Evolutionary conservation across 495 filamentous ascomycete genomes (phyloP).

Genomic region (Penicillium crystallinum): DNA sequence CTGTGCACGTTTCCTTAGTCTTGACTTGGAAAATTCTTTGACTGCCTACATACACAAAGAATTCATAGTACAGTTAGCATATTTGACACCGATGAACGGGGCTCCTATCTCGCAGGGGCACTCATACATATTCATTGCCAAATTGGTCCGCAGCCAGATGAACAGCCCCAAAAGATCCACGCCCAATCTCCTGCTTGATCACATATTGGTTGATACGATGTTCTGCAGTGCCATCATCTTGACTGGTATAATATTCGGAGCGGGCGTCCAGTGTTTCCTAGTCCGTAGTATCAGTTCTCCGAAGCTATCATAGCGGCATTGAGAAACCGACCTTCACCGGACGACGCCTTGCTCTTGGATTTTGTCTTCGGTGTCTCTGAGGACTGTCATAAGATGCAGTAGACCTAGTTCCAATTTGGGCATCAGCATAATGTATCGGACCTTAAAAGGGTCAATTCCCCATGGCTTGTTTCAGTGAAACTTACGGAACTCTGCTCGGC

Average conservation of each 20-base stretch:
- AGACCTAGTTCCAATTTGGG: conserved; percentile 30
- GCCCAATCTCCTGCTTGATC: conserved; percentile 92
- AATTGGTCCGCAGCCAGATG: conserved; percentile 88
- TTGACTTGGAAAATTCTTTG: conserved; percentile 95
- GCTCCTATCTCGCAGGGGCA: background rate
- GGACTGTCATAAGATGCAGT: conserved; percentile 58
- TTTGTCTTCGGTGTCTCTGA: conserved; percentile 68
- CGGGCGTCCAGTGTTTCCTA: conserved; percentile 90
- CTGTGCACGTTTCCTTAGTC: conserved; percentile 86
- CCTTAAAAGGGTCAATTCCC: background rate
- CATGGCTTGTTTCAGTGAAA: background rate
- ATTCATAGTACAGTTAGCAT: background rate
- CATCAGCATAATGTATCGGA: background rate
- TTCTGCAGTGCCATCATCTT: conserved; percentile 71
- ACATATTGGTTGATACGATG: conserved; percentile 91
- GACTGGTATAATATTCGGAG: conserved; percentile 79
- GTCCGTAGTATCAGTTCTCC: conserved; percentile 24
- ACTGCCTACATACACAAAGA: conserved; percentile 57
- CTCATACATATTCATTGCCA: conserved; percentile 85
- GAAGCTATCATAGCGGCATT: conserved; percentile 10
- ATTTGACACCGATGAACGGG: background rate
- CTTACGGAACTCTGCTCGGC: conserved; percentile 17
- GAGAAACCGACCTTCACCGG: conserved; percentile 58
- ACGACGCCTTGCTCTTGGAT: conserved; percentile 63
- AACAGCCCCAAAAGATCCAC: conserved; percentile 92